Conservation (phyloP, 257 asterid species). For the Solanum lignicaule region DNA sequence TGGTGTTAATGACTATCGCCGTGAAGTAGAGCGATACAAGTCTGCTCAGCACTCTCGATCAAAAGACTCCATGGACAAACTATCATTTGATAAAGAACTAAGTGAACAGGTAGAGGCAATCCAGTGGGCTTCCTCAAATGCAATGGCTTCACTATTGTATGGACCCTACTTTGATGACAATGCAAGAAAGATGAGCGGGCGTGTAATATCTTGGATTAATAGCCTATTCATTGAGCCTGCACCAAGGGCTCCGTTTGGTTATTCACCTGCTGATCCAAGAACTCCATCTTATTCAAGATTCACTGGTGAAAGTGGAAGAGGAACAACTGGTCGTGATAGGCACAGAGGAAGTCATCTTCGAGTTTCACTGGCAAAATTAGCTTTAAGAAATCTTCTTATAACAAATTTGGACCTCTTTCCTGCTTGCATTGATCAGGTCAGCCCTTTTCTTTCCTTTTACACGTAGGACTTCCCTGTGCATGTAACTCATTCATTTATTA, state of each 20-base stretch:
- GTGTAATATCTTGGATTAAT: conserved; percentile 96
- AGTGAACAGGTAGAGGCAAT: conserved; percentile 96
- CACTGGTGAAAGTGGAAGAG: conserved; percentile 78
- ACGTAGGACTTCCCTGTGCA: neutral
- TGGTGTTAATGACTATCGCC: conserved; percentile 83
- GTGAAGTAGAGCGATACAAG: conserved; percentile 98
- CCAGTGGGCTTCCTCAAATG: conserved; percentile 98
- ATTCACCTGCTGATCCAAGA: conserved; percentile 99
- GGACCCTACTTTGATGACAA: conserved; percentile 99
- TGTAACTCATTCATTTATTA: neutral
- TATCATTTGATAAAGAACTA: conserved; percentile 91
- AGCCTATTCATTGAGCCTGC: conserved; percentile 97
- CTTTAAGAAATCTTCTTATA: conserved; percentile 87
- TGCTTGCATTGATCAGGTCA: conserved; percentile 97
- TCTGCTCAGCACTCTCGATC: conserved; percentile 88
- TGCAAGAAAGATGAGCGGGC: conserved; percentile 98
- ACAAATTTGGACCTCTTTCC: conserved; percentile 97
- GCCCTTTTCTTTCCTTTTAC: neutral
- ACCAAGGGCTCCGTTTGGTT: conserved; percentile 93
- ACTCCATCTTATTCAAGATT: conserved; percentile 86
- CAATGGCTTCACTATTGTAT: conserved; percentile 95
- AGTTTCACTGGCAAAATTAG: conserved; percentile 84
- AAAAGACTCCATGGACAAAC: conserved; percentile 85
- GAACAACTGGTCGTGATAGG: conserved; percentile 79
- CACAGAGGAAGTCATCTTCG: conserved; percentile 94